Evolutionary conservation across 1,284 basidiomycete genomes (phyloP).

Genomic region (Puccinia coronata): DNA sequence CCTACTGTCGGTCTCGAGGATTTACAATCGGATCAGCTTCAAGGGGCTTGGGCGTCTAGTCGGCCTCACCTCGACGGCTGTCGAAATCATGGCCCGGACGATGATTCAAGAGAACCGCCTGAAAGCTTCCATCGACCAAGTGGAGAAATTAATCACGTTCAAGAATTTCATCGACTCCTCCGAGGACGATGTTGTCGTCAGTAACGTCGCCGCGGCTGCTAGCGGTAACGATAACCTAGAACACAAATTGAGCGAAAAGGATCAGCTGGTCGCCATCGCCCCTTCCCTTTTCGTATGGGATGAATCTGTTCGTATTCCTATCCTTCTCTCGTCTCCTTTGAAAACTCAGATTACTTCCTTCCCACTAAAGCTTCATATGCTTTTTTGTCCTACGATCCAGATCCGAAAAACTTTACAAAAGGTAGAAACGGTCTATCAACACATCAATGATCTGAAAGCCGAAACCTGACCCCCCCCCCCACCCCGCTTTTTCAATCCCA

Average conservation of each 20-base stretch:
- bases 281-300: slow-evolving; percentile 43
- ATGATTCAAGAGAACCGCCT: slow-evolving; percentile 96
- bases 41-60: slow-evolving; percentile 54
- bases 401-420: slow-evolving; percentile 43
- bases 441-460: slow-evolving; percentile 16
- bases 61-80: slow-evolving; percentile 64
- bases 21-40: slow-evolving; percentile 55
- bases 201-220: slow-evolving; percentile 46
- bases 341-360: neutral
- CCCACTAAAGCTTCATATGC: too few relatives aligned
- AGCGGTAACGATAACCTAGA: neutral
- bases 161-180: slow-evolving; percentile 63
- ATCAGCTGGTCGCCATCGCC: slow-evolving; percentile 34
- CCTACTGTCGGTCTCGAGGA: slow-evolving; percentile 84
- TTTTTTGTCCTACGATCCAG: too few relatives aligned
- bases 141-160: slow-evolving; percentile 87
- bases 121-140: slow-evolving; percentile 88
- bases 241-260: neutral
- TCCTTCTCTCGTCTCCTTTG: neutral
- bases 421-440: slow-evolving; percentile 43
- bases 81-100: slow-evolving; percentile 87
- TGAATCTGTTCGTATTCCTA: slow-evolving; percentile 16
- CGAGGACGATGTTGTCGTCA: slow-evolving; percentile 63
- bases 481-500: neutral
- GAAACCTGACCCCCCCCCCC: neutral